A percentile compares a stretch with the other conserved stretches of the same genome.
Conservation (phyloP, 2,329 filamentous ascomycete species). For the Microsporum audouinii region DNA sequence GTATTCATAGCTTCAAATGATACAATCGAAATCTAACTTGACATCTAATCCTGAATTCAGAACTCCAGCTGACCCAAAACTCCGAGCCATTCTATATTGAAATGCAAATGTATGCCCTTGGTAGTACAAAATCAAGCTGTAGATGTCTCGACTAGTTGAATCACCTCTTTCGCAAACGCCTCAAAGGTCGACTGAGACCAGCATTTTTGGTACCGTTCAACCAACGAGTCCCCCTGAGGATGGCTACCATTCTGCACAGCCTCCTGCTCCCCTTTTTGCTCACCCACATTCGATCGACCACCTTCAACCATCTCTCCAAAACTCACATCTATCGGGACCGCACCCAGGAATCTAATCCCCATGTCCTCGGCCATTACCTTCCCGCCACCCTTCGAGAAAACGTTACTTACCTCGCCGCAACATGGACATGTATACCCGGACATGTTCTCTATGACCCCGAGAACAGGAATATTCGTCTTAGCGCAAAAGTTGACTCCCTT, state of each 20-base stretch:
- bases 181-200: slow-evolving; percentile 35
- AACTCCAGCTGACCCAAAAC: background rate
- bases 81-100: background rate
- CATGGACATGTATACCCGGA: slow-evolving; percentile 44
- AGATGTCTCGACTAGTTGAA: slow-evolving; percentile 18
- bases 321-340: slow-evolving; percentile 82
- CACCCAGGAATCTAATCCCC: slow-evolving; percentile 68
- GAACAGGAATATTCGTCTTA: slow-evolving; percentile 65
- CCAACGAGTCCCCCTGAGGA: slow-evolving; percentile 21
- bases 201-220: slow-evolving; percentile 35
- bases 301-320: slow-evolving; percentile 80
- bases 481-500: slow-evolving; percentile 90
- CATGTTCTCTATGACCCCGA: slow-evolving; percentile 97
- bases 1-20: background rate
- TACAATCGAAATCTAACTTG: background rate
- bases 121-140: background rate
- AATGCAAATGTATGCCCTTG: background rate
- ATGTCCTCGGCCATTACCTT: slow-evolving; percentile 82
- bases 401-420: slow-evolving; percentile 73
- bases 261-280: slow-evolving; percentile 9
- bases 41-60: background rate
- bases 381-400: slow-evolving; percentile 86
- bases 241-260: slow-evolving; percentile 7
- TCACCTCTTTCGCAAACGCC: slow-evolving; percentile 28
- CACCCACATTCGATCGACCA: slow-evolving; percentile 17